Conservation (phyloP, 371 early-diverging fungal genomes). For the Mortierella sp. region DNA sequence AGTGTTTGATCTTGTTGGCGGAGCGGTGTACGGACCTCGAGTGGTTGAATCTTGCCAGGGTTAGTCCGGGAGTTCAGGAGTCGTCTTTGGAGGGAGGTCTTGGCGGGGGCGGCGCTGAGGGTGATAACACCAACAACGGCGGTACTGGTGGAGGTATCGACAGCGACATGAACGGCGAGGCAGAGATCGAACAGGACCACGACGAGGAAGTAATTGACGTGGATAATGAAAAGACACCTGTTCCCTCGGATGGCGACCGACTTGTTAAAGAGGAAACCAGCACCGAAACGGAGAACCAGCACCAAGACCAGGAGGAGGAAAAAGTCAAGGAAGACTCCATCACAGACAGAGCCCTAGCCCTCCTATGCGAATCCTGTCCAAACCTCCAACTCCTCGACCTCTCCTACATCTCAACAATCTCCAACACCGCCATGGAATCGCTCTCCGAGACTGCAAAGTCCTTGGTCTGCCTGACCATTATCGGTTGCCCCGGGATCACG, state of each 20-base stretch:
- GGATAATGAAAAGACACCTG: not conserved
- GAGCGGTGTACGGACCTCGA: constrained; percentile 37
- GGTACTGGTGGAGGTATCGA: not conserved
- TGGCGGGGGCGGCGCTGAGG: not conserved
- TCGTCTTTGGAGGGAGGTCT: not conserved
- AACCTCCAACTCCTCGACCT: constrained; percentile 55
- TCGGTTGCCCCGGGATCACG: constrained; percentile 56
- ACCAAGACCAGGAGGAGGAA: not conserved
- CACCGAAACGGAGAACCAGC: not conserved
- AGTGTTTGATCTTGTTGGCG: constrained; percentile 35
- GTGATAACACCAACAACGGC: not conserved
- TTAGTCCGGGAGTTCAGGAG: constrained; percentile 5
- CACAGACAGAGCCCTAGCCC: constrained; percentile 34
- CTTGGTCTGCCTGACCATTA: constrained; percentile 57
- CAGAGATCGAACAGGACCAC: not conserved
- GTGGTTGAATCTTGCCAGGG: constrained; percentile 53
- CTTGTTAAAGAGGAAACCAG: not conserved
- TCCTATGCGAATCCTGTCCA: constrained; percentile 45
- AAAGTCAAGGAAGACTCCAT: constrained; percentile 14
- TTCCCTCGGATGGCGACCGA: not conserved
- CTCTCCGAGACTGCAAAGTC: constrained; percentile 44
- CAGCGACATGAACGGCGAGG: not conserved
- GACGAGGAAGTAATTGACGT: not conserved
- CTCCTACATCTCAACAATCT: constrained; percentile 50
- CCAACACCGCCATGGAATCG: constrained; percentile 51